Evolutionary conservation across 129 eudicot species (phyloP).

Genomic region (Solidago caesia): DNA sequence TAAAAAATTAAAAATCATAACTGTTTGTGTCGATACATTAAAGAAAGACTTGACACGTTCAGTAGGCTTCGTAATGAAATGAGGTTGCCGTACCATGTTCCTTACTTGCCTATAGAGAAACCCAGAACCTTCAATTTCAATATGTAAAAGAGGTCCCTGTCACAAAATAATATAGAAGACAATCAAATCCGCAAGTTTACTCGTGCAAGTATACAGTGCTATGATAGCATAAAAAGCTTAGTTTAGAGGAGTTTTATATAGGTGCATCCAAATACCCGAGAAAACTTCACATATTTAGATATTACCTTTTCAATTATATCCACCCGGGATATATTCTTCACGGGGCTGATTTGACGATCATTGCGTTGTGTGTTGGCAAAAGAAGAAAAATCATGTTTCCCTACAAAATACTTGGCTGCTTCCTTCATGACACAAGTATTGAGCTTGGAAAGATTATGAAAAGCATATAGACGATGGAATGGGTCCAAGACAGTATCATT

Average conservation of each 20-base stretch:
- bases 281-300: neutral
- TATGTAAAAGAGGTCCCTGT: slow-evolving; percentile 74
- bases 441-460: slow-evolving; percentile 71
- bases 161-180: slow-evolving; percentile 10
- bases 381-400: slow-evolving; percentile 85
- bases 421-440: slow-evolving; percentile 61
- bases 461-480: slow-evolving; percentile 66
- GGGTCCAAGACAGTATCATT: slow-evolving; percentile 82
- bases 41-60: no score
- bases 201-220: neutral
- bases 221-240: no score
- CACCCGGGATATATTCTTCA: slow-evolving; percentile 61
- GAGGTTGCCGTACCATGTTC: slow-evolving; percentile 62
- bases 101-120: slow-evolving; percentile 84
- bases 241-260: neutral
- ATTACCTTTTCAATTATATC: slow-evolving; percentile 76
- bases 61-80: neutral
- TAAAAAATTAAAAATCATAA: slow-evolving; percentile 15
- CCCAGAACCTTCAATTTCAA: slow-evolving; percentile 95
- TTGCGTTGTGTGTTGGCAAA: slow-evolving; percentile 73
- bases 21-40: neutral
- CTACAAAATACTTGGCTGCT: slow-evolving; percentile 66
- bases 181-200: neutral
- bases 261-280: neutral
- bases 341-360: slow-evolving; percentile 56